Evolutionary conservation across 805 yeast genomes (phyloP), one percentile per base, ranked within the genome.

Genomic region (Saccharomycopsis amapae): DNA sequence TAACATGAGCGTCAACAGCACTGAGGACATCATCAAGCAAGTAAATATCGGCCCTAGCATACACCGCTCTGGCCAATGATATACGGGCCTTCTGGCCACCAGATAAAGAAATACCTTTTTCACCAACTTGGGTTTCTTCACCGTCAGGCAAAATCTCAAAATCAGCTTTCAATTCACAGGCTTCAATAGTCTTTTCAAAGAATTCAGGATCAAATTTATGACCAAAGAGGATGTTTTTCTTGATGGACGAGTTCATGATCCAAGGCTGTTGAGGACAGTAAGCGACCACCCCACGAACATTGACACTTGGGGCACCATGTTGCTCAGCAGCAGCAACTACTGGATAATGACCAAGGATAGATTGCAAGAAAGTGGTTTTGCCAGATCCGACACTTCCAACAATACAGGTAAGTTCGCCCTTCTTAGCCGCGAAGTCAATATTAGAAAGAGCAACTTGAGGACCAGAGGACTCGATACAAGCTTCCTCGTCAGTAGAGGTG

Each of bases 1-100:
- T 78, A 41, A 81, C 88, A 57, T 80, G 80, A 2, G 84, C 78
- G 63, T 81, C 88, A 17, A 81, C 88, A 2, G 87, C 87, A 53
- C 82, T 73, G 46, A 81, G 63, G 22, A 81, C 69, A 57, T 81
- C 88, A 62, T 81, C 88, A 44, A 81, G 53, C 33, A 81, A 57
- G 48, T 75, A 73, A 5, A 79, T 65, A 59, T 79, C 84, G 2
- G 74, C 69, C 44, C 78, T 63, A 0, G 84, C 63, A 56, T 81
- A 81, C 3, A 81, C 81, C 0, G 86, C 85, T 55, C 88, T 71
- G 0, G 87, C 87, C 36, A 81, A 62, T 12, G 80, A 71, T 24
- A 81, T 62, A 58, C 88, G 61, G 0, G 82, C 81, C 56, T 75
- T 78, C 56, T 78, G 84, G 6, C 84, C 81, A 31, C 81, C 81